Percentiles rank a stretch among this genome's conserved stretches.
phyloP scores from a whole-genome alignment of 2,329 filamentous ascomycete species.

The Claviceps fusiformis region DNA sequence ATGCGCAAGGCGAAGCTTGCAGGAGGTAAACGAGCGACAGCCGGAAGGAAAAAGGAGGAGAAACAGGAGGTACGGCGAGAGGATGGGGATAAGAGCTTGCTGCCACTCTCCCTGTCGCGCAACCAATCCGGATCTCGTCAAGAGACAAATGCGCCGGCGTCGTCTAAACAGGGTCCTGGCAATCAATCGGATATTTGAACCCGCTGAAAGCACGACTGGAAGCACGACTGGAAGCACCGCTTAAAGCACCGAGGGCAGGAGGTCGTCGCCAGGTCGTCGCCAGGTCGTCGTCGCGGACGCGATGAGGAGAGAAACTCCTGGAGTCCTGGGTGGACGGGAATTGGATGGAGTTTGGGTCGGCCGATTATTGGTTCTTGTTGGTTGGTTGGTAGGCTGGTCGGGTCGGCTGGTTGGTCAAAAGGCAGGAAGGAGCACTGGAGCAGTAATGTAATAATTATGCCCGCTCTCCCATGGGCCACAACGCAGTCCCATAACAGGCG shows the following conservation, averaged over 20 bases:
- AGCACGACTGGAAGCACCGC: background rate
- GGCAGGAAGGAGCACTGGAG: slow-evolving; percentile 1
- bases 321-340: background rate
- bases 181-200: background rate
- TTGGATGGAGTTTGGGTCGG: slow-evolving; percentile 1
- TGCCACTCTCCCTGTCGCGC: background rate
- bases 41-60: background rate
- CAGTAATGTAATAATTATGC: background rate
- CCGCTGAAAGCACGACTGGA: no score
- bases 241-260: background rate
- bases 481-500: background rate
- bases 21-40: background rate
- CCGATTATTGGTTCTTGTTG: background rate
- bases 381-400: background rate
- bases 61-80: background rate
- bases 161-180: background rate
- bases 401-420: background rate
- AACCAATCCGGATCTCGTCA: background rate
- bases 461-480: background rate
- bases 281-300: background rate
- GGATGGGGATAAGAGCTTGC: background rate
- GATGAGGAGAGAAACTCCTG: background rate
- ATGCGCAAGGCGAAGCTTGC: background rate
- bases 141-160: background rate
- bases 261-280: background rate